Percentiles rank a stretch among this genome's conserved stretches.
phyloP scores from a whole-genome alignment of 2,329 filamentous ascomycete species.

The Fusarium xyrophilum region DNA sequence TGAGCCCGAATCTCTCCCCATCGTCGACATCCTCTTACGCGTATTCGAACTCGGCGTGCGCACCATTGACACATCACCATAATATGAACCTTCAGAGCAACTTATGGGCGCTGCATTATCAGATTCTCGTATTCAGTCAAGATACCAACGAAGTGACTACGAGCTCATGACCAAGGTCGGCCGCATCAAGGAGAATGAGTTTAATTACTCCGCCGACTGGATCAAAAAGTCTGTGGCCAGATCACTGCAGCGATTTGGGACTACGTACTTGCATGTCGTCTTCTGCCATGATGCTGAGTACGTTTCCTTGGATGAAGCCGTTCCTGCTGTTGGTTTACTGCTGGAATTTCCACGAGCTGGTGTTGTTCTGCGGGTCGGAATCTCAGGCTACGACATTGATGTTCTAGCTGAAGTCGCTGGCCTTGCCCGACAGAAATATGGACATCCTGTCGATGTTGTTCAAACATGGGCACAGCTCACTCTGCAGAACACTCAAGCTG shows the following conservation, averaged over 20 bases:
- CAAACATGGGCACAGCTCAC: slow-evolving; percentile 13
- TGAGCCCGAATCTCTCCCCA: neutral
- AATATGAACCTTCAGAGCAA: slow-evolving; percentile 5
- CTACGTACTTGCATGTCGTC: neutral
- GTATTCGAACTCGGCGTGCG: neutral
- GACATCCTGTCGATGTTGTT: neutral
- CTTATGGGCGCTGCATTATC: slow-evolving; percentile 3
- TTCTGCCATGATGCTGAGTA: slow-evolving; percentile 12
- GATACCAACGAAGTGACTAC: neutral
- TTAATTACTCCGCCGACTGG: slow-evolving; percentile 4
- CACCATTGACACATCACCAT: slow-evolving; percentile 1
- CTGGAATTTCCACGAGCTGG: neutral
- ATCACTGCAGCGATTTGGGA: neutral
- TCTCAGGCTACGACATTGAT: slow-evolving; percentile 8
- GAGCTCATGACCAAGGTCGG: slow-evolving; percentile 9
- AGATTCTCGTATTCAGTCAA: neutral
- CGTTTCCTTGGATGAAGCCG: neutral
- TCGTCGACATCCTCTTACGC: neutral
- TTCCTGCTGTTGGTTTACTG: neutral
- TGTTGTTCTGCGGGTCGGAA: neutral
- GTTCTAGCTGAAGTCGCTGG: neutral
- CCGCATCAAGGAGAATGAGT: slow-evolving; percentile 8
- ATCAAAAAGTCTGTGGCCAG: neutral
- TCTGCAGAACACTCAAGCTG: slow-evolving; percentile 1
- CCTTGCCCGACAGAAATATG: neutral